Conservation (phyloP, 2,329 filamentous ascomycete genomes). For the Tolypocladium capitatum region DNA sequence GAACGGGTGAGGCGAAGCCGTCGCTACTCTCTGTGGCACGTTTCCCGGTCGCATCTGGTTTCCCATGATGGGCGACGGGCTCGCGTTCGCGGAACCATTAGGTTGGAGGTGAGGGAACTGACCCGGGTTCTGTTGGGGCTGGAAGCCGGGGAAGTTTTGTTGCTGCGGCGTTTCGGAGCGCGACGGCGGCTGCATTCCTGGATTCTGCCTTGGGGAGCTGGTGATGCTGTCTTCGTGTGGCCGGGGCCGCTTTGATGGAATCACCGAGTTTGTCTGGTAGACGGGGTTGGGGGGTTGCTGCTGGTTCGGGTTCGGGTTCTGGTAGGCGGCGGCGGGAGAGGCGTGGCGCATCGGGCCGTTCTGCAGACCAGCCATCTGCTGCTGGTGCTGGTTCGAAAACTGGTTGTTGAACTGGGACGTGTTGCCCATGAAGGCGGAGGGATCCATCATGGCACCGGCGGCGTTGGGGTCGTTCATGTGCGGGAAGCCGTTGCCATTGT, state of each 20-base stretch:
- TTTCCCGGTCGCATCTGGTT: slow-evolving; percentile 61
- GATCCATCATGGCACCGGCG: slow-evolving; percentile 49
- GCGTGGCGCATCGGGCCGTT: slow-evolving; percentile 76
- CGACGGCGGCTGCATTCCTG: slow-evolving; percentile 63
- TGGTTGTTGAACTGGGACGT: slow-evolving; percentile 45
- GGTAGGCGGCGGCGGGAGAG: slow-evolving; percentile 51
- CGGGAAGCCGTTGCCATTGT: slow-evolving; percentile 56
- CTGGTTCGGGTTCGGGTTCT: slow-evolving; percentile 30
- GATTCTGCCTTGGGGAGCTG: slow-evolving; percentile 65
- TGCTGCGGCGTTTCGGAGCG: slow-evolving; percentile 89
- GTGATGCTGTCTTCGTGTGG: slow-evolving; percentile 73
- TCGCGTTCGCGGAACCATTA: slow-evolving; percentile 69
- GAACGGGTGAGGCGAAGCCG: slow-evolving; percentile 84
- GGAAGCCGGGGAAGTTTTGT: slow-evolving; percentile 57
- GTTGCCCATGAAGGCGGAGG: slow-evolving; percentile 49
- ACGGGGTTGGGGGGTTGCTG: slow-evolving; percentile 28
- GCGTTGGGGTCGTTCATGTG: slow-evolving; percentile 50
- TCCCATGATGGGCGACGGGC: slow-evolving; percentile 83
- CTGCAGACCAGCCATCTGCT: slow-evolving; percentile 52
- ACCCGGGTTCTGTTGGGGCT: slow-evolving; percentile 46
- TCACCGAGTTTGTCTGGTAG: slow-evolving; percentile 74
- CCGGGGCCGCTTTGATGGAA: slow-evolving; percentile 79
- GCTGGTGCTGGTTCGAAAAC: slow-evolving; percentile 33
- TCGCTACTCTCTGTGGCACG: slow-evolving; percentile 71
- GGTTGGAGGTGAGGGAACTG: slow-evolving; percentile 76